These are phyloP conservation scores for Tanozyma kutaoensis DNA, from an alignment of 805 yeast species.

Conservation along the genomic window DNA sequence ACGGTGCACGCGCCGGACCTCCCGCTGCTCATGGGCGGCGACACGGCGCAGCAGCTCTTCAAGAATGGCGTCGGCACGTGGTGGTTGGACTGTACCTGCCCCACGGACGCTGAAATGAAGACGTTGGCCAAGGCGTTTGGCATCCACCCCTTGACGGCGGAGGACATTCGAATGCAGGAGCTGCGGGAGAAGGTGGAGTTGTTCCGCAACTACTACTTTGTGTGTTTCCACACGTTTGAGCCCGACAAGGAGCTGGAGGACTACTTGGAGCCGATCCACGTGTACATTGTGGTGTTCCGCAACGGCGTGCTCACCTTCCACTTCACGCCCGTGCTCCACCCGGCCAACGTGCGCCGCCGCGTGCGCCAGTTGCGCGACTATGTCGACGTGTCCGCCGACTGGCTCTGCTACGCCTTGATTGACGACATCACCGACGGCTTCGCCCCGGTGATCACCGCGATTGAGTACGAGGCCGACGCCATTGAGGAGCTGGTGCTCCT, in stretches of 20 bases:
- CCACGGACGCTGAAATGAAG: conserved; percentile 92
- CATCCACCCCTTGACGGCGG: conserved; percentile 95
- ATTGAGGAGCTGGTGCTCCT: conserved; percentile 79
- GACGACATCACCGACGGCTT: conserved; percentile 81
- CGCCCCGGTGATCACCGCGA: conserved; percentile 66
- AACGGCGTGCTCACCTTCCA: conserved; percentile 51
- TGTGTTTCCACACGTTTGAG: conserved; percentile 94
- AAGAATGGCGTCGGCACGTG: conserved; percentile 66
- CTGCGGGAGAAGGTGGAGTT: conserved; percentile 94
- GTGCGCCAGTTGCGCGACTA: conserved; percentile 69
- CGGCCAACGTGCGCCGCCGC: conserved; percentile 67
- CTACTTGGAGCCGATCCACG: conserved; percentile 62
- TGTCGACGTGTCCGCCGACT: conserved; percentile 66
- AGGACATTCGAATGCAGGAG: conserved; percentile 93
- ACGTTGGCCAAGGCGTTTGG: conserved; percentile 88
- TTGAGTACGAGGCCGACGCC: conserved; percentile 72
- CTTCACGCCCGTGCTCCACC: conserved; percentile 43
- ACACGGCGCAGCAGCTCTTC: conserved; percentile 57
- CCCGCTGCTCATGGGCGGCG: conserved; percentile 57
- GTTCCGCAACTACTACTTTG: conserved; percentile 82
- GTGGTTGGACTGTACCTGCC: conserved; percentile 94
- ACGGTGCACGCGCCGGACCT: conserved; percentile 85
- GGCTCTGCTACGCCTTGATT: conserved; percentile 72
- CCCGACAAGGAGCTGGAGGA: conserved; percentile 72
- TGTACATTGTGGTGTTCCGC: conserved; percentile 51